A percentile compares a stretch with the other conserved stretches of the same genome.
phyloP scores from a whole-genome alignment of 306 rosid genomes.

The Amphicarpaea edgeworthii region DNA sequence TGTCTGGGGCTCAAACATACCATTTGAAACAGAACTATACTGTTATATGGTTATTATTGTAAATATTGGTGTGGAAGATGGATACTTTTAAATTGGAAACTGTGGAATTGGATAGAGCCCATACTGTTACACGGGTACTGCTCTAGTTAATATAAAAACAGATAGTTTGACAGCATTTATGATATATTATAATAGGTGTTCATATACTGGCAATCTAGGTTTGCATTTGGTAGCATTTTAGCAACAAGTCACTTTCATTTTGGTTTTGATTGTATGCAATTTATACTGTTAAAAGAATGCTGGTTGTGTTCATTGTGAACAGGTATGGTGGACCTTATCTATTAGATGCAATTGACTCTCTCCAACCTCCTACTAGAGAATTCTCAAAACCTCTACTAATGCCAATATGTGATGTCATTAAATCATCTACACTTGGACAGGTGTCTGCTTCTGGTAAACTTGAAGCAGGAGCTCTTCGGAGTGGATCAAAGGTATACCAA shows the following conservation, averaged over 20 bases:
- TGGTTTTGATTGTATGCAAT: not conserved
- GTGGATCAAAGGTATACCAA: constrained; percentile 80
- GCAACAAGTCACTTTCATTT: not conserved
- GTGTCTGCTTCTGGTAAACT: constrained; percentile 92
- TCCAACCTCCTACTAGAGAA: constrained; percentile 88
- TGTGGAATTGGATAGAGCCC: not conserved
- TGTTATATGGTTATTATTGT: too few relatives aligned
- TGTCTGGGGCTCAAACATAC: not conserved
- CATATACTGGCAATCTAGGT: not conserved
- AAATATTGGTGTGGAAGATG: too few relatives aligned
- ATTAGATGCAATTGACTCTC: constrained; percentile 88
- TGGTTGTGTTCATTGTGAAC: constrained; percentile 51
- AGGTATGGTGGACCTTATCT: constrained; percentile 88
- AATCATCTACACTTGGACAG: constrained; percentile 72
- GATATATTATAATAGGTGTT: not conserved
- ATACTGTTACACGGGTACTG: not conserved
- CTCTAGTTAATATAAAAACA: not conserved
- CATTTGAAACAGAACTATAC: not conserved
- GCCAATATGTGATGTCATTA: constrained; percentile 93
- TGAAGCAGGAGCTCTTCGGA: constrained; percentile 96
- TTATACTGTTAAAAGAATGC: constrained; percentile 31
- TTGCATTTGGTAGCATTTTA: constrained; percentile 1
- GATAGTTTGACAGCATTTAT: not conserved
- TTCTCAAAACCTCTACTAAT: constrained; percentile 84
- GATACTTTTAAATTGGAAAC: not conserved